These are phyloP conservation scores for Euptelea pleiosperma DNA, from an alignment of 164 flowering plant species.

Conservation along the genomic window DNA sequence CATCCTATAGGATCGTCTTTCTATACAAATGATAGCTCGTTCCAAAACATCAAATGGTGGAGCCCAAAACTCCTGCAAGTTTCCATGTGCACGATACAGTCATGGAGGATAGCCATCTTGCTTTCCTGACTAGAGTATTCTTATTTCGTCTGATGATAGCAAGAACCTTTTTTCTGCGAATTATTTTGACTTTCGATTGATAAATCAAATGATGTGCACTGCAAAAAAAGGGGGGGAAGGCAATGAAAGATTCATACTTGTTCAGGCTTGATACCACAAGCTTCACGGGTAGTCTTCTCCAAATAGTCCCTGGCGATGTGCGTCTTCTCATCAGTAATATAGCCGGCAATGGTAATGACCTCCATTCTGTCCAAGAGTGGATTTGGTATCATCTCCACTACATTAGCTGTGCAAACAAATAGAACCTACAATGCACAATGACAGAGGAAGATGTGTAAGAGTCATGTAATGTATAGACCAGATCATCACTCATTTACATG, in stretches of 20 bases:
- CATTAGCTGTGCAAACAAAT: constrained; percentile 98
- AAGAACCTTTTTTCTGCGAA: too few species aligned
- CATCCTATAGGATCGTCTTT: too few species aligned
- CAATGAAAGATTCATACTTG: constrained; percentile 46
- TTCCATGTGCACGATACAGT: too few species aligned
- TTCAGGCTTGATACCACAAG: constrained; percentile 90
- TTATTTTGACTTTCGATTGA: too few species aligned
- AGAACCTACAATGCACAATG: constrained; percentile 59
- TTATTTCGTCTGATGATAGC: too few species aligned
- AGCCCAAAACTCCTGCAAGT: too few species aligned
- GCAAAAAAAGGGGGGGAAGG: too few species aligned
- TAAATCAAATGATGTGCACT: too few species aligned
- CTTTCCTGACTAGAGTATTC: too few species aligned
- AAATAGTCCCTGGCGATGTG: constrained; percentile 93
- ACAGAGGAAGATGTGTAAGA: not conserved
- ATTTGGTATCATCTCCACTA: constrained; percentile 78
- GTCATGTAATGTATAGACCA: not conserved
- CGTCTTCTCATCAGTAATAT: constrained; percentile 94
- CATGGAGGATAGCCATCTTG: too few species aligned
- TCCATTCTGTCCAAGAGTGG: constrained; percentile 99
- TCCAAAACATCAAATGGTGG: too few species aligned
- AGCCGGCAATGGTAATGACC: constrained; percentile 88
- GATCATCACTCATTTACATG: not conserved
- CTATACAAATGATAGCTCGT: too few species aligned
- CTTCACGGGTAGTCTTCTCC: constrained; percentile 83